Evolutionary conservation across 495 filamentous ascomycete species (phyloP), one percentile per base, ranked within the genome.

Genomic region (Neurospora discreta): DNA sequence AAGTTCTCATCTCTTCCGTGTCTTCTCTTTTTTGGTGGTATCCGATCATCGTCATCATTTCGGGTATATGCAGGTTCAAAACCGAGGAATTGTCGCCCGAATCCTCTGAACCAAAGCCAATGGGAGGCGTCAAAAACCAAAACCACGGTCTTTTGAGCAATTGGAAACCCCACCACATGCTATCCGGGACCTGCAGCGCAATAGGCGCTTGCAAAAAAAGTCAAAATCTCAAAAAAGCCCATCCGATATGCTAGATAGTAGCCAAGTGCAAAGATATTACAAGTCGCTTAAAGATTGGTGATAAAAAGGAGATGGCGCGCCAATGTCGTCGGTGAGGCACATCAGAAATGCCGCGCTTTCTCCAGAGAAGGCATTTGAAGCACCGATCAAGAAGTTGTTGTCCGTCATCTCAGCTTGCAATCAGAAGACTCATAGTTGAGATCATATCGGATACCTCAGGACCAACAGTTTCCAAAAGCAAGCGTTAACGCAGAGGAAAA

Each of bases 31-130:
- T 74, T 72, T 70, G 71, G 69, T 74, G 58, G 72, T 72, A 71
- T 76, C 74, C 42, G 71, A 72, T 76, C 73, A 71, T 79, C 70
- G 70, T 75, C 74, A 73, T 80, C 76, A 72, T 77, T 68, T 72
- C 73, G 71, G 68, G 72, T 73, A 73, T 70, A 70, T 26, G 52
- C 52, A 60, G 52, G 20, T 69, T 40, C 38, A 52, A 52, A 70
- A 33, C 39, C 3, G 52, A 42, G 23, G n/a, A 72, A 16, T 38
- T 44, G 38, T 20, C n/a, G 36, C 44, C 20, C 41, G 41, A 46
- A 36, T 26, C 41, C 40, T 38, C 33, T 30, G 71, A 70, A 68
- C 26, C 26, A 39, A 72, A 69, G 69, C 43, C 69, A 43, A 60
- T 26, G 69, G 13, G 20, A 38, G 20, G 23, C 26, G 18, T 33